Evolutionary conservation across 2,329 filamentous ascomycete genomes (phyloP), one percentile per base, ranked within the genome.

Genomic region (Stachybotrys chlorohalonatus): DNA sequence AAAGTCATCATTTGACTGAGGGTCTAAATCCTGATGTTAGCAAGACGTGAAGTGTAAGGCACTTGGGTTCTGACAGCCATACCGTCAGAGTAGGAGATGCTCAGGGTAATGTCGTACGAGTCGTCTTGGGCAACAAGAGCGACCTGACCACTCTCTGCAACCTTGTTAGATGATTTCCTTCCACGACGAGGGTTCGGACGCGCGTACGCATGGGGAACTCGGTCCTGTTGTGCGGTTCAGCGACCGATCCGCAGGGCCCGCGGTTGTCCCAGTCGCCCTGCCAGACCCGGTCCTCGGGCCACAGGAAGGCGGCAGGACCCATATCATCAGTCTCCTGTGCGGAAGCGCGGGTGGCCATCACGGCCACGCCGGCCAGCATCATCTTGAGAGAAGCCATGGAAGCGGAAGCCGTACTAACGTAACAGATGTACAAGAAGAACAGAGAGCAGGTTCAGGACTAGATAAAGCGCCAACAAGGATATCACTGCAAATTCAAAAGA

Each of bases 271-370:
- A 67, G 11, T 72, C 71, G 32, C 75, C 77, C 52, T 71, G 71
- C 81, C 81, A 86, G 47, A 71, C 68, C 52, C 82, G 73, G 65
- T 84, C 81, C 13, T 72, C 63, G 5, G 82, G 82, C 81, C 82
- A 85, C 66, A 84, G 70, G 63, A 85, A 83, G 9, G 78, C 79
- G 17, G 80, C 80, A 7, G 81, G 80, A 11, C 81, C 81, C 69
- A 74, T 74, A 39, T 68, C 64, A n/a, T 64, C 59, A 13, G 53
- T 53, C 13, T 39, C 53, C 17, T 53, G 57, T 46, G 53, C 59
- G 45, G 53, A 52, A 49, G 53, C 57, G 48, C 45, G 52, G 7
- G 49, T 54, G 8, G 52, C 59, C 51, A 57, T 48, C 50, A 55
- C 49, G 48, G 58, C 58, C 30, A 63, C 16, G 53, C 56, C 56